Percentiles rank a stretch among this genome's conserved stretches.
Evolutionary conservation across 768 basidiomycete species (phyloP).

Genomic region (Leccinum boreale): DNA sequence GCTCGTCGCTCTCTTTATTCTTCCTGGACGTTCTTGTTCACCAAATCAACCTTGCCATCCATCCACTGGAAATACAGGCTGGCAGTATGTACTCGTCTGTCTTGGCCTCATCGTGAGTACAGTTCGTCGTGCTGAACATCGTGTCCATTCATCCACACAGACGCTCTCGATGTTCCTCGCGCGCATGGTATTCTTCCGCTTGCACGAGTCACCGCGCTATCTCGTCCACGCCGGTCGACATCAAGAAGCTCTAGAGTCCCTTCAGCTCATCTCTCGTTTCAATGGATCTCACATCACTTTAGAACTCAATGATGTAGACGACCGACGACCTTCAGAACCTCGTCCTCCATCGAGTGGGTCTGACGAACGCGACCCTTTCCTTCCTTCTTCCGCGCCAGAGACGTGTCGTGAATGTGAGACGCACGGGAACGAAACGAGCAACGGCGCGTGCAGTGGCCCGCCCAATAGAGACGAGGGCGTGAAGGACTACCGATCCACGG

Average conservation of each 20-base stretch:
- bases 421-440: neutral
- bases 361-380: slow-evolving; percentile 30
- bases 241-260: slow-evolving; percentile 77
- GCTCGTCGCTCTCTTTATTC: slow-evolving; percentile 69
- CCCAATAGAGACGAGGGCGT: slow-evolving; percentile 17
- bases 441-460: slow-evolving; percentile 2
- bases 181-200: slow-evolving; percentile 84
- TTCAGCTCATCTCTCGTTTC: slow-evolving; percentile 81
- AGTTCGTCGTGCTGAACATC: neutral
- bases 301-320: slow-evolving; percentile 67
- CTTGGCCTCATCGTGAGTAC: slow-evolving; percentile 79
- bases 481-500: slow-evolving; percentile 28
- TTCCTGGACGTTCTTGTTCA: slow-evolving; percentile 76
- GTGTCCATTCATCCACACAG: slow-evolving; percentile 38
- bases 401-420: slow-evolving; percentile 14
- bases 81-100: slow-evolving; percentile 78
- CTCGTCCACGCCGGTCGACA: slow-evolving; percentile 86
- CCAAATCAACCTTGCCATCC: slow-evolving; percentile 56
- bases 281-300: slow-evolving; percentile 75
- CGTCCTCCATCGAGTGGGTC: slow-evolving; percentile 14
- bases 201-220: slow-evolving; percentile 93
- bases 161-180: slow-evolving; percentile 84
- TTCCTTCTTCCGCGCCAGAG: slow-evolving; percentile 17
- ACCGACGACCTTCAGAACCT: slow-evolving; percentile 30
- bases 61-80: slow-evolving; percentile 72